phyloP scores from a whole-genome alignment of 345 rosid genomes.

The Citrus sp. region DNA sequence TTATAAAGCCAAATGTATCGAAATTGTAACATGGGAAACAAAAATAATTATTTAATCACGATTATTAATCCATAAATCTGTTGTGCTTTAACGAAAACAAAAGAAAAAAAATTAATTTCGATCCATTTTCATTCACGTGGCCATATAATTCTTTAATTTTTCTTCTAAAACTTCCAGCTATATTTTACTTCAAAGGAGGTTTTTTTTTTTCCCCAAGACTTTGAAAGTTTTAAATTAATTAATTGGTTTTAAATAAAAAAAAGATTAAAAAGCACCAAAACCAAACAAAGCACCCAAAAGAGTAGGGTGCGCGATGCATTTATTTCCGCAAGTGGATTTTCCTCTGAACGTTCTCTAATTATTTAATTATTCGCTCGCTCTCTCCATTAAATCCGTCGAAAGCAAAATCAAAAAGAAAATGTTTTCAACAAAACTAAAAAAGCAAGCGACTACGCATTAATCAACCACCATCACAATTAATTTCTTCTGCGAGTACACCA shows the following conservation, averaged over 20 bases:
- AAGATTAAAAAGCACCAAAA: too few relatives aligned
- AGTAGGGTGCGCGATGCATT: conserved; percentile 4
- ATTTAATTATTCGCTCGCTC: neutral
- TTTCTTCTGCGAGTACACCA: neutral
- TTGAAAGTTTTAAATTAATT: neutral
- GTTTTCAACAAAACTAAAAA: neutral
- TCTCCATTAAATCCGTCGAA: neutral
- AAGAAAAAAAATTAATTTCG: neutral
- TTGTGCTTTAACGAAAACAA: too few relatives aligned
- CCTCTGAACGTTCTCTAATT: neutral
- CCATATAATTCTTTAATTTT: neutral
- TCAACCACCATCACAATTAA: neutral
- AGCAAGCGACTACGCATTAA: neutral
- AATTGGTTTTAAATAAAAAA: neutral
- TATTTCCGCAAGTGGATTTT: conserved; percentile 2
- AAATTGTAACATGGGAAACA: neutral
- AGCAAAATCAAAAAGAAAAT: neutral
- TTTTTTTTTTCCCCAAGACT: neutral
- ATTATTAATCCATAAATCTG: neutral
- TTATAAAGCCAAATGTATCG: too few relatives aligned
- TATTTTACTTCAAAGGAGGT: neutral
- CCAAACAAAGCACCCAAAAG: neutral
- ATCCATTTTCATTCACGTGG: neutral
- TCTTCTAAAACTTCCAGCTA: neutral
- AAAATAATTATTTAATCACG: too few relatives aligned